Base-by-base conservation (phyloP, 768 basidiomycete genomes). In the Coprinopsis strossmayeri region DNA sequence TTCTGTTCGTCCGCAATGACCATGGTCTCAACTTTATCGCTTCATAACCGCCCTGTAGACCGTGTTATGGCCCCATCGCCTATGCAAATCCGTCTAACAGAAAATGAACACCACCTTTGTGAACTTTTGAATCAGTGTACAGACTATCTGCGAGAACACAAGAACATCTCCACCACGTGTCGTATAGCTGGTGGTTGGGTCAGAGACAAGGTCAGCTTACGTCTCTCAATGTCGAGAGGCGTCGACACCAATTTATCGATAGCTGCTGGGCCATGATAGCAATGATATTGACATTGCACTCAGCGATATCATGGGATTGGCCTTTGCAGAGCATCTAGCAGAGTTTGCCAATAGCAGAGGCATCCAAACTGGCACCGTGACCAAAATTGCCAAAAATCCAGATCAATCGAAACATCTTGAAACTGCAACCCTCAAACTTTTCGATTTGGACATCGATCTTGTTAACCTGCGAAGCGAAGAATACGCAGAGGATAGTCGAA, bases 131-230 rank as follows among this genome's bases (percentile, higher is more conserved):
- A 94, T 60, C 82, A 84, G 50, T 96, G 87, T 61, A 79, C 84
- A 4, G 66, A 62, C 12, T 67, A 77, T 55, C 67, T 85, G 55
- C 74, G 71, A 49, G 62, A 69, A 48, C 70, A 76, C 27, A 72
- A 79, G 44, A 74, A 72, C 9, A 70, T 81, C 18, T 64, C 66
- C 3, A 82, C 81, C 0, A 74, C 79, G 1, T 95, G 95, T 62
- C 77, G 96, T 55, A 89, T 99, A 40, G 96, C 93, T 10, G 96
- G 96, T 15, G 96, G 96, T 17, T 99, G 96, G 96, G 96, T 98
- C 38, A 74, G 96, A 59, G 96, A 99, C 66, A 99, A 99, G 84
- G 95, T 93, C 48, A 62, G 55, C 59, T 37, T 20, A 30, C 34
- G 18, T 5, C 44, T 45, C 13, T 20, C 5, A 20, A 34, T 26